A percentile compares a stretch with the other conserved stretches of the same genome.
phyloP scores from a whole-genome alignment of 2,329 filamentous ascomycete genomes.

The Trichoderma aggressivum region DNA sequence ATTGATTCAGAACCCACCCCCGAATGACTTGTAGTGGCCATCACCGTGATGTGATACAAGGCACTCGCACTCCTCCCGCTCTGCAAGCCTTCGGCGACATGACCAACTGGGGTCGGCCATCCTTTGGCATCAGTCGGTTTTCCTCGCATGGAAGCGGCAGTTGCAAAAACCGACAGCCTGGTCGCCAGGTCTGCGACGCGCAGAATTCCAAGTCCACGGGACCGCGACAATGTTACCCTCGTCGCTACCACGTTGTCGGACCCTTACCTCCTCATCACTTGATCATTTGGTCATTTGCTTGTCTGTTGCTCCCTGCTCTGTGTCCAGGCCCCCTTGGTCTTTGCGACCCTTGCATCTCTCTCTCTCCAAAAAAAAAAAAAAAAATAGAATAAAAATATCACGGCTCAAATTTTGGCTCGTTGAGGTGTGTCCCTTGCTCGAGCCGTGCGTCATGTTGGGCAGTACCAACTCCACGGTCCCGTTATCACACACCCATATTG shows the following conservation, averaged over 20 bases:
- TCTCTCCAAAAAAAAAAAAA: neutral
- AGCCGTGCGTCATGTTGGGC: neutral
- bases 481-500: neutral
- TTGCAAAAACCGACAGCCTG: neutral
- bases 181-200: neutral
- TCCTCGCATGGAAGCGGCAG: neutral
- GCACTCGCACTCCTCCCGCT: neutral
- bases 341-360: neutral
- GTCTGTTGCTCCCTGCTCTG: neutral
- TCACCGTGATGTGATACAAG: neutral
- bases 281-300: conserved; percentile 1
- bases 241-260: neutral
- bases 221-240: neutral
- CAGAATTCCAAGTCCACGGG: conserved; percentile 5
- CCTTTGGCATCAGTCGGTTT: neutral
- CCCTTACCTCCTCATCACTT: neutral
- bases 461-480: neutral
- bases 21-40: neutral
- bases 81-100: neutral
- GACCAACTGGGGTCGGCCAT: neutral
- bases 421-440: neutral
- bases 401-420: neutral
- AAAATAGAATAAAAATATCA: neutral
- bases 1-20: neutral
- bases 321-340: neutral